Conservation (phyloP, 805 yeast species). For the Wickerhamomyces pijperi region DNA sequence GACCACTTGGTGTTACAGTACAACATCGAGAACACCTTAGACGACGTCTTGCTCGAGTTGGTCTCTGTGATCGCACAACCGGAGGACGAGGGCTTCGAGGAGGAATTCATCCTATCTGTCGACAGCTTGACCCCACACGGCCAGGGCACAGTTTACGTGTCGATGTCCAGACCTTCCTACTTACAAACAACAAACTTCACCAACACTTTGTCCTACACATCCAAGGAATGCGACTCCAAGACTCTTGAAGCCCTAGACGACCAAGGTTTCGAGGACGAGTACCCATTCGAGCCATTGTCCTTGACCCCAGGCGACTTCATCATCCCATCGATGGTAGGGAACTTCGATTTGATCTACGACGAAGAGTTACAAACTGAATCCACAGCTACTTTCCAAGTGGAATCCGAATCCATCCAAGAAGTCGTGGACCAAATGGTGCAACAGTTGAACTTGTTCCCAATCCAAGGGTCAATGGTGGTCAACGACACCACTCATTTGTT, state of each 20-base stretch:
- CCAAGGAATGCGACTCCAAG: constrained; percentile 69
- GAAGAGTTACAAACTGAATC: constrained; percentile 43
- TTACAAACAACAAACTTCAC: constrained; percentile 42
- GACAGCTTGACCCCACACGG: constrained; percentile 61
- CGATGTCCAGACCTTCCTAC: constrained; percentile 51
- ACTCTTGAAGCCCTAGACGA: constrained; percentile 55
- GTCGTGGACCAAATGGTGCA: constrained; percentile 43
- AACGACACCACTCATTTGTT: constrained; percentile 47
- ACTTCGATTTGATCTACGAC: constrained; percentile 65
- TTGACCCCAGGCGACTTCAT: constrained; percentile 75
- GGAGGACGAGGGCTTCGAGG: constrained; percentile 34
- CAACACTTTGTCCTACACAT: constrained; percentile 60
- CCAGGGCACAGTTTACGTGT: constrained; percentile 68
- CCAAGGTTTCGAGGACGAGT: constrained; percentile 87
- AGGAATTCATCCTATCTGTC: constrained; percentile 67
- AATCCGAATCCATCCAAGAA: constrained; percentile 36
- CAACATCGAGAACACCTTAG: constrained; percentile 74
- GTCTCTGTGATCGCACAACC: constrained; percentile 63
- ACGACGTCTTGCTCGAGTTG: constrained; percentile 65
- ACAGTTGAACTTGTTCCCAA: constrained; percentile 53
- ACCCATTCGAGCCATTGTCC: constrained; percentile 74
- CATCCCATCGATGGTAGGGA: constrained; percentile 64
- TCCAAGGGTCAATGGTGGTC: constrained; percentile 56
- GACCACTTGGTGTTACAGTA: constrained; percentile 69
- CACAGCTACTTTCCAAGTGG: constrained; percentile 57